These are phyloP conservation scores for Talaromyces sp. DNA, from an alignment of 2,329 filamentous ascomycete genomes.

Conservation along the genomic window DNA sequence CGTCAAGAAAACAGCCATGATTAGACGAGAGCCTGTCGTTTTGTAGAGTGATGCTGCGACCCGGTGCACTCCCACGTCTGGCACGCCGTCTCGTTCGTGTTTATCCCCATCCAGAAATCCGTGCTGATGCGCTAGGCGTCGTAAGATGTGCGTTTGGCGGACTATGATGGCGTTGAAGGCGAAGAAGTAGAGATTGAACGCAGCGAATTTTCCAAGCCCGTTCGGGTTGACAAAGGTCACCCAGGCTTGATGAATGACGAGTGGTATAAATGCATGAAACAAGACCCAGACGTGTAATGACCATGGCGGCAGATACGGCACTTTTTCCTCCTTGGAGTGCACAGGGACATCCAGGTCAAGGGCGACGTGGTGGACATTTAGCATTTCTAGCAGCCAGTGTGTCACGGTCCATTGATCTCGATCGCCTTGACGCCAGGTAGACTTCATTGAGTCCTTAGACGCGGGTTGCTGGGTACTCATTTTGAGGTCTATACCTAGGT, in stretches of 20 bases:
- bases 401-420: constrained; percentile 29
- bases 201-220: constrained; percentile 29
- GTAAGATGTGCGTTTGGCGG: constrained; percentile 38
- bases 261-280: constrained; percentile 36
- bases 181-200: constrained; percentile 38
- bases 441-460: constrained; percentile 42
- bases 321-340: constrained; percentile 41
- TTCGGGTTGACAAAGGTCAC: constrained; percentile 26
- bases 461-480: constrained; percentile 9
- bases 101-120: constrained; percentile 48
- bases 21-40: constrained; percentile 32
- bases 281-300: constrained; percentile 42
- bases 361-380: constrained; percentile 27
- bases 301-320: constrained; percentile 40
- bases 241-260: constrained; percentile 40
- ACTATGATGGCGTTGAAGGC: constrained; percentile 44
- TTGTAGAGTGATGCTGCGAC: constrained; percentile 34
- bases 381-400: constrained; percentile 34
- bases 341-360: constrained; percentile 36
- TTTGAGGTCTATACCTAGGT: not conserved
- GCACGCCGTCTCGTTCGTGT: constrained; percentile 44
- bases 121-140: constrained; percentile 36
- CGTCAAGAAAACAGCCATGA: constrained; percentile 35
- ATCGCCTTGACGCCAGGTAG: constrained; percentile 36
- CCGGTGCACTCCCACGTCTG: constrained; percentile 38